Percentiles rank a stretch among this genome's conserved stretches.
Conservation (phyloP, 2,329 filamentous ascomycete species). For the Cryoendolithus antarcticus region DNA sequence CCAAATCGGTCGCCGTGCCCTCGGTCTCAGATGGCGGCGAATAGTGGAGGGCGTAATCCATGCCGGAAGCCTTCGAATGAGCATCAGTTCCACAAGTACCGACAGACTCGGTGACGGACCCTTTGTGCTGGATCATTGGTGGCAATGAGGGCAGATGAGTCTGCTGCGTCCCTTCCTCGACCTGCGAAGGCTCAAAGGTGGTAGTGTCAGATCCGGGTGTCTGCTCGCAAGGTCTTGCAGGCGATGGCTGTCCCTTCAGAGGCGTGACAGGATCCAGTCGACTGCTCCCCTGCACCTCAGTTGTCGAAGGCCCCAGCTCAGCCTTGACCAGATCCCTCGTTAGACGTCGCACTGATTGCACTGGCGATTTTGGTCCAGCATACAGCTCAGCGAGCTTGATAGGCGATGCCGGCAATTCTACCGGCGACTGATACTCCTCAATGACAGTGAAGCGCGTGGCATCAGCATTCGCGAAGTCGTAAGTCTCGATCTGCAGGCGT, state of each 20-base stretch:
- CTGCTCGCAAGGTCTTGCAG: slow-evolving; percentile 2
- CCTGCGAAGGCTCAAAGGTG: neutral
- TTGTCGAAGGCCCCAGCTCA: slow-evolving; percentile 19
- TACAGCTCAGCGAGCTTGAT: slow-evolving; percentile 20
- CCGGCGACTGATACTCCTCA: slow-evolving; percentile 21
- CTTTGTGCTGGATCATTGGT: slow-evolving; percentile 7
- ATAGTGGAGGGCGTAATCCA: slow-evolving; percentile 23
- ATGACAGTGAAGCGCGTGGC: slow-evolving; percentile 20
- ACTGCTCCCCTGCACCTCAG: slow-evolving; percentile 5
- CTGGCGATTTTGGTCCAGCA: slow-evolving; percentile 8
- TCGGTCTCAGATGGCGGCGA: slow-evolving; percentile 17
- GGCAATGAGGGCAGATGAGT: slow-evolving; percentile 4
- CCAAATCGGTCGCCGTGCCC: slow-evolving; percentile 13
- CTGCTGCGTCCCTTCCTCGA: slow-evolving; percentile 1
- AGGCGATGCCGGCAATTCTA: slow-evolving; percentile 24
- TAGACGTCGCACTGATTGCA: slow-evolving; percentile 14
- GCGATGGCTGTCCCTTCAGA: neutral
- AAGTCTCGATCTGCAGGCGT: slow-evolving; percentile 12
- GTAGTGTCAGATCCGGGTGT: neutral
- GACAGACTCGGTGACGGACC: slow-evolving; percentile 12
- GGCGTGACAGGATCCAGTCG: slow-evolving; percentile 1
- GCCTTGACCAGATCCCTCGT: slow-evolving; percentile 25
- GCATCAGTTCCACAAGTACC: slow-evolving; percentile 9
- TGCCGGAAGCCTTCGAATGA: slow-evolving; percentile 15
- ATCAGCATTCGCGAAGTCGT: slow-evolving; percentile 22